Conservation (phyloP, 768 basidiomycete species). For the Trametes gibbosa region DNA sequence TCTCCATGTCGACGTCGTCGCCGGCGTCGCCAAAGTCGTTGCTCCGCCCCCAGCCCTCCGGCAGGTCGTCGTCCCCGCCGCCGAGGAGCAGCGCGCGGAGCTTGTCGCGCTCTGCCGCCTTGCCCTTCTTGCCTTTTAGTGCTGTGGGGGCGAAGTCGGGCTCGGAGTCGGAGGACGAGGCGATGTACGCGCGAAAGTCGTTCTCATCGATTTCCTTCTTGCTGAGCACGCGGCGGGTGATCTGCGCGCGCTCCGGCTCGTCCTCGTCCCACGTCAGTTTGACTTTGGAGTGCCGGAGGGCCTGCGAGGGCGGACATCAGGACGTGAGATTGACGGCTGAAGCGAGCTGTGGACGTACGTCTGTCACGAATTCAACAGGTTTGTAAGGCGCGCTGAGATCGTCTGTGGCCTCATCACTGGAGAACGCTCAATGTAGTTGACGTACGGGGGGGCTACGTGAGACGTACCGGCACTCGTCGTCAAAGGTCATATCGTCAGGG, state of each 20-base stretch:
- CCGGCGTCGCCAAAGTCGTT: slow-evolving; percentile 39
- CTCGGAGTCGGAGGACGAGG: slow-evolving; percentile 56
- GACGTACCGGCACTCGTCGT: slow-evolving; percentile 65
- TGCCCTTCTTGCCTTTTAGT: slow-evolving; percentile 39
- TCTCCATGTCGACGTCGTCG: slow-evolving; percentile 82
- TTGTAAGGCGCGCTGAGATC: slow-evolving; percentile 60
- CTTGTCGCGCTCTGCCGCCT: slow-evolving; percentile 54
- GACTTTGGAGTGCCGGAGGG: slow-evolving; percentile 95
- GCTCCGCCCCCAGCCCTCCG: slow-evolving; percentile 75
- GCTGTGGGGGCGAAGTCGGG: slow-evolving; percentile 52
- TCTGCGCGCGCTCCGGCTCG: slow-evolving; percentile 78
- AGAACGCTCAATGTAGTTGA: neutral
- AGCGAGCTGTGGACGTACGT: slow-evolving; percentile 50
- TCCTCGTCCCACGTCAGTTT: slow-evolving; percentile 99
- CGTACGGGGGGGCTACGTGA: neutral
- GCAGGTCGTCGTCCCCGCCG: slow-evolving; percentile 62
- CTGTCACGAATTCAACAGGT: slow-evolving; percentile 87
- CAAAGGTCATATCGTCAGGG: slow-evolving; percentile 85
- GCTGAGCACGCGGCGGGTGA: slow-evolving; percentile 77
- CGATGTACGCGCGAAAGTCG: slow-evolving; percentile 67
- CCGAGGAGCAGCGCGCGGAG: slow-evolving; percentile 76
- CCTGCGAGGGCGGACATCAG: slow-evolving; percentile 43
- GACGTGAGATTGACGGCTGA: neutral
- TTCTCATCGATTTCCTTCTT: slow-evolving; percentile 87
- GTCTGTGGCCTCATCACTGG: slow-evolving; percentile 82